These are phyloP conservation scores for Oryza meridionalis DNA, from an alignment of 176 grass and related monocot genomes.

Conservation along the genomic window DNA sequence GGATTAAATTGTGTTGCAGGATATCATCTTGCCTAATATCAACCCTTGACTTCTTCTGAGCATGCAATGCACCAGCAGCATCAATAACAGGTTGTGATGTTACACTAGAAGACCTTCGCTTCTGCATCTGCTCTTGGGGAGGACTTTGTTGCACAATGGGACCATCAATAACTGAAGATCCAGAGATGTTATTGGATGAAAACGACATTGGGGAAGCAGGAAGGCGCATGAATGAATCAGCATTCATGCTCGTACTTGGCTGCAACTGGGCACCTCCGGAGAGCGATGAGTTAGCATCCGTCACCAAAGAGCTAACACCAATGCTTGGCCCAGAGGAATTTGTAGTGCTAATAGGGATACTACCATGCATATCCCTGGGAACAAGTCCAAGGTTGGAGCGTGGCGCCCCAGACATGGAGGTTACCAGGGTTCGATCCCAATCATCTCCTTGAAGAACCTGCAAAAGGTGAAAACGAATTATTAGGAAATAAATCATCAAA, in stretches of 20 bases:
- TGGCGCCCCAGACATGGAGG: conserved; percentile 56
- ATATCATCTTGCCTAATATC: conserved; percentile 74
- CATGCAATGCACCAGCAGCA: conserved; percentile 41
- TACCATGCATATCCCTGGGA: conserved; percentile 61
- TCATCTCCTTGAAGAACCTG: conserved; percentile 52
- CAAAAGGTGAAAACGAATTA: conserved; percentile 17
- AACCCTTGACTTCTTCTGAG: conserved; percentile 81
- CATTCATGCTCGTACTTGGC: conserved; percentile 83
- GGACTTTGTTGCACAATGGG: conserved; percentile 83
- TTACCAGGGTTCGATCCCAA: conserved; percentile 37
- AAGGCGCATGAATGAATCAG: conserved; percentile 84
- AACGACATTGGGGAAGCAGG: conserved; percentile 99
- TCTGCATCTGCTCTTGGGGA: conserved; percentile 75
- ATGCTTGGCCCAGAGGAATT: conserved; percentile 87
- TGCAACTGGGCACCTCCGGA: conserved; percentile 86
- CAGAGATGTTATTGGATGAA: conserved; percentile 97
- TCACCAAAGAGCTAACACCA: conserved; percentile 93
- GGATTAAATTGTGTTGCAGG: conserved; percentile 72
- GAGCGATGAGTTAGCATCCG: conserved; percentile 84
- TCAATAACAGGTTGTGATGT: conserved; percentile 78
- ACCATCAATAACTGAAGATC: conserved; percentile 92
- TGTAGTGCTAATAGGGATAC: conserved; percentile 56
- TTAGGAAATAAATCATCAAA: conserved; percentile 32
- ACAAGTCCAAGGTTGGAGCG: conserved; percentile 58
- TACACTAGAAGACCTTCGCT: conserved; percentile 78